Percentiles rank a stretch among this genome's conserved stretches.
phyloP scores from a whole-genome alignment of 1,284 basidiomycete genomes.

The Pseudozyma sp. region DNA sequence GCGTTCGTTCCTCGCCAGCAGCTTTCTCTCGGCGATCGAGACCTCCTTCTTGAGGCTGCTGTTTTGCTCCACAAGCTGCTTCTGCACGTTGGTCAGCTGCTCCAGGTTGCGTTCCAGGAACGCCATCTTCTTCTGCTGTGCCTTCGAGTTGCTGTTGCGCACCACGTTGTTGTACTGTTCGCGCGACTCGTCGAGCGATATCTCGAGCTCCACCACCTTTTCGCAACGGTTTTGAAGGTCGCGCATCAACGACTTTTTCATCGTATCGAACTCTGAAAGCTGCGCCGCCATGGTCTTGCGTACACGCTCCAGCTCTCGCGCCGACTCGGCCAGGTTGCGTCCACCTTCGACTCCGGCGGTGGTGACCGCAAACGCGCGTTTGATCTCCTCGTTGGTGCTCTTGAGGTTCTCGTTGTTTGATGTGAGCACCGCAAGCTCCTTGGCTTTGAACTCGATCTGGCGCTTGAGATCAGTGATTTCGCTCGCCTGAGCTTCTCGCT shows the following conservation, averaged over 20 bases:
- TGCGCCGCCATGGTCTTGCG: constrained; percentile 97
- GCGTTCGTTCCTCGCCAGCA: constrained; percentile 94
- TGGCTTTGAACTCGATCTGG: constrained; percentile 86
- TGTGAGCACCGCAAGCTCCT: constrained; percentile 86
- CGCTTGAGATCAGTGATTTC: constrained; percentile 92
- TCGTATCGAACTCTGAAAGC: constrained; percentile 95
- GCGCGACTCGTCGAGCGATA: constrained; percentile 97
- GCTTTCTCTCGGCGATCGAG: constrained; percentile 93
- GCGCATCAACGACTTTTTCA: constrained; percentile 98
- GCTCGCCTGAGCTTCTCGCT: constrained; percentile 86
- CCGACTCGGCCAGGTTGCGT: constrained; percentile 85
- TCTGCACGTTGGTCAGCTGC: constrained; percentile 94
- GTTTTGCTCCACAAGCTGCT: constrained; percentile 99
- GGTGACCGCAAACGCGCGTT: constrained; percentile 86
- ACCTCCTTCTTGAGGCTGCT: constrained; percentile 97
- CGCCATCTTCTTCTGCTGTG: constrained; percentile 99
- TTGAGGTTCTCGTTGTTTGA: constrained; percentile 91
- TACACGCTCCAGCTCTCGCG: constrained; percentile 94
- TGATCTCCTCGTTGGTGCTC: constrained; percentile 96
- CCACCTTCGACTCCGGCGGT: constrained; percentile 96
- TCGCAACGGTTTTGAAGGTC: constrained; percentile 99
- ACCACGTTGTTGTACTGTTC: constrained; percentile 99
- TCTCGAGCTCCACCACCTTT: constrained; percentile 99
- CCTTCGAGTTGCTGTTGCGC: constrained; percentile 95
- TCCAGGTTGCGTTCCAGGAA: constrained; percentile 97